A percentile compares a stretch with the other conserved stretches of the same genome.
These are phyloP conservation scores for Dianthus caryophyllus DNA, from an alignment of 148 eudicot genomes.

Conservation along the genomic window DNA sequence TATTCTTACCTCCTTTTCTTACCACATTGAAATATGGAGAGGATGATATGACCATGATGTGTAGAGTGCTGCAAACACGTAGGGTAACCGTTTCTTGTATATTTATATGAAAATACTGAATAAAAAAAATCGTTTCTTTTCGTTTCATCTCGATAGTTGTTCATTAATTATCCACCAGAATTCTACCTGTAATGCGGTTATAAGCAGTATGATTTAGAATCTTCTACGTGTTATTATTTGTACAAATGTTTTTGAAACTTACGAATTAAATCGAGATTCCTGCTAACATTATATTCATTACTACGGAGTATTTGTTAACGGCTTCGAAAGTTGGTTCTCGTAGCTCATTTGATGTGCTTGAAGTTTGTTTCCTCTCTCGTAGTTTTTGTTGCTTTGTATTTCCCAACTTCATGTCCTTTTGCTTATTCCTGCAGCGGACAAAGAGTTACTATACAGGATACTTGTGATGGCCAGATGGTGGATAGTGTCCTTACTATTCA, in stretches of 20 bases:
- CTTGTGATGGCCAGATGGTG: conserved; percentile 41
- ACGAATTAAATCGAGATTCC: background rate
- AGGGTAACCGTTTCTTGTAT: conserved; percentile 1
- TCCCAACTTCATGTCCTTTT: conserved; percentile 17
- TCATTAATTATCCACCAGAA: background rate
- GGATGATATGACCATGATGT: conserved; percentile 1
- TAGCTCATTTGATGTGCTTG: background rate
- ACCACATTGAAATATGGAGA: background rate
- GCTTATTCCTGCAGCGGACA: conserved; percentile 64
- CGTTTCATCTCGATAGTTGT: background rate
- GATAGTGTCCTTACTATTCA: conserved; percentile 74
- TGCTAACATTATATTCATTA: background rate
- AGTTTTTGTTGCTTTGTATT: background rate
- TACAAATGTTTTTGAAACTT: background rate
- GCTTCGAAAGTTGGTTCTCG: background rate
- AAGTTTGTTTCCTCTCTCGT: background rate
- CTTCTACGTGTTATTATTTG: background rate
- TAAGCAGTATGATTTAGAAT: background rate
- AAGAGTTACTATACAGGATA: conserved; percentile 68
- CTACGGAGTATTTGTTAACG: background rate
- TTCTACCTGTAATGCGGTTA: background rate
- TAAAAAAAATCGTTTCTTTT: background rate
- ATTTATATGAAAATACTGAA: background rate
- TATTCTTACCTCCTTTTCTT: background rate
- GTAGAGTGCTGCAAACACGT: background rate